Evolutionary conservation across 75 land plant genomes (phyloP).

Genomic region (Picea sitchensis): DNA sequence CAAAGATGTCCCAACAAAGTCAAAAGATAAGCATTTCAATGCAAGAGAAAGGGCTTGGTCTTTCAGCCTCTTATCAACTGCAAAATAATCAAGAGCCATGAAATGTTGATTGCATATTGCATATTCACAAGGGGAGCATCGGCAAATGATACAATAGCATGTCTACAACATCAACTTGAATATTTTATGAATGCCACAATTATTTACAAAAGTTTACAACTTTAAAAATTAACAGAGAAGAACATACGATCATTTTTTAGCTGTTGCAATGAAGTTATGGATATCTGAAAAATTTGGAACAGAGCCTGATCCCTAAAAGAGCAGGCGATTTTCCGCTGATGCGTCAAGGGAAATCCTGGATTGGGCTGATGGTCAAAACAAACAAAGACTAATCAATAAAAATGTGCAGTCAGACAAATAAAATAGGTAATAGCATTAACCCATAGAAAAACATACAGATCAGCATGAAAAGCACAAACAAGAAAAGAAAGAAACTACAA

Average conservation of each 20-base stretch:
- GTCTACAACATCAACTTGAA: not conserved
- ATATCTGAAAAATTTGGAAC: slow-evolving; percentile 86
- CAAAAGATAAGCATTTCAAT: slow-evolving; percentile 82
- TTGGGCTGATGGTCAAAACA: slow-evolving; percentile 40
- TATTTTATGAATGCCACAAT: not conserved
- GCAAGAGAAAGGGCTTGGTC: slow-evolving; percentile 74
- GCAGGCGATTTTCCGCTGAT: slow-evolving; percentile 81
- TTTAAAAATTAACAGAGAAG: not conserved
- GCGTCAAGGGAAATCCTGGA: slow-evolving; percentile 74
- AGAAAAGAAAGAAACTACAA: not conserved
- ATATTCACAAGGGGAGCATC: not conserved
- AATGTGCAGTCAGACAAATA: not conserved
- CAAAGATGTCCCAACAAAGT: slow-evolving; percentile 88
- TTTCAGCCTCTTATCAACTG: slow-evolving; percentile 49
- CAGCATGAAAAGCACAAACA: not conserved
- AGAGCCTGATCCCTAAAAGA: slow-evolving; percentile 77
- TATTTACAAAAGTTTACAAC: not conserved
- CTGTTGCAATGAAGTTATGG: slow-evolving; percentile 74
- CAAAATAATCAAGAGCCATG: slow-evolving; percentile 7
- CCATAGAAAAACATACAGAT: not conserved
- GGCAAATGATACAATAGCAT: not conserved
- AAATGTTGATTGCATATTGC: not conserved
- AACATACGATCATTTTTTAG: slow-evolving; percentile 71
- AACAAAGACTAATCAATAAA: slow-evolving; percentile 5
- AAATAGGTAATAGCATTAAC: not conserved